A percentile compares a stretch with the other conserved stretches of the same genome.
These are phyloP conservation scores for Acacia crassicarpa DNA, from an alignment of 306 rosid species.

Conservation along the genomic window DNA sequence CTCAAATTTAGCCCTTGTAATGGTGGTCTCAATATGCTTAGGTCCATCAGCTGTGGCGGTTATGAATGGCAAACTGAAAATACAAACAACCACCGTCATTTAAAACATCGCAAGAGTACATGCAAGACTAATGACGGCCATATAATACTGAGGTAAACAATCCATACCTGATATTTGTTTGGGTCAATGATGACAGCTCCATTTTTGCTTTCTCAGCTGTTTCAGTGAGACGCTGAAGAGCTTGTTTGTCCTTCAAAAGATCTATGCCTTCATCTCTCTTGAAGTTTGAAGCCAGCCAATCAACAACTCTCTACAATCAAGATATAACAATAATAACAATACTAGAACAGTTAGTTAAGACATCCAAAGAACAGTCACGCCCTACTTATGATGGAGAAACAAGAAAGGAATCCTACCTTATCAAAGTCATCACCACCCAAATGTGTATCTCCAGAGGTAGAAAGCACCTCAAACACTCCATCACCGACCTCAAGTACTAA, in stretches of 20 bases:
- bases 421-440: slow-evolving; percentile 99
- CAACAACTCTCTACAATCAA: slow-evolving; percentile 75
- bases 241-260: slow-evolving; percentile 91
- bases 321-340: not conserved
- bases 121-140: not conserved
- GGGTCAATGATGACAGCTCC: slow-evolving; percentile 94
- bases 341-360: not conserved
- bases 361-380: not conserved
- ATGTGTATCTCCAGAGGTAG: slow-evolving; percentile 97
- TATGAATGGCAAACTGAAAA: slow-evolving; percentile 85
- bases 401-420: slow-evolving; percentile 51
- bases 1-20: slow-evolving; percentile 90
- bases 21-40: slow-evolving; percentile 92
- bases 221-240: slow-evolving; percentile 96
- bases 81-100: not conserved
- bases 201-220: slow-evolving; percentile 97
- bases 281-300: slow-evolving; percentile 79
- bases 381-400: not conserved
- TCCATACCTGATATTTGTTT: slow-evolving; percentile 81
- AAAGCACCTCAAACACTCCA: slow-evolving; percentile 95
- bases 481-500: slow-evolving; percentile 95
- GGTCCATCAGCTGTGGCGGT: slow-evolving; percentile 98
- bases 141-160: not conserved
- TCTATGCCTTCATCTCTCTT: slow-evolving; percentile 90
- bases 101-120: not conserved